A percentile compares a stretch with the other conserved stretches of the same genome.
phyloP scores from a whole-genome alignment of 306 rosid species.

The Purshia tridentata region DNA sequence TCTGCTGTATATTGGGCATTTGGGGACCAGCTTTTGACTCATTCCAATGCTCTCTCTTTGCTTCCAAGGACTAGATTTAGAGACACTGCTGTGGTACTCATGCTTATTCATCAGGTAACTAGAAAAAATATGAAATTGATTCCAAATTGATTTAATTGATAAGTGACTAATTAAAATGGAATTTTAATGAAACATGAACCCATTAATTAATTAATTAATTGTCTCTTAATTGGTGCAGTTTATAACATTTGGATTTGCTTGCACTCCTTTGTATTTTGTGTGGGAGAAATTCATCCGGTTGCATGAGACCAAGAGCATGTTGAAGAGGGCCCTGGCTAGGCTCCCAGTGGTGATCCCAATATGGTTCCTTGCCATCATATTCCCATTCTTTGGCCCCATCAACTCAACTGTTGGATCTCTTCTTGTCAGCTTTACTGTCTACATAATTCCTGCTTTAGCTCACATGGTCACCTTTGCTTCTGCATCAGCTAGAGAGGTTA shows the following conservation, averaged over 20 bases:
- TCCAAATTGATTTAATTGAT: not conserved
- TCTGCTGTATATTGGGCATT: constrained; percentile 94
- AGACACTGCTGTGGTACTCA: constrained; percentile 82
- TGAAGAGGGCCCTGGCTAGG: constrained; percentile 75
- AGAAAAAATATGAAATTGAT: not conserved
- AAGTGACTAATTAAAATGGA: not conserved
- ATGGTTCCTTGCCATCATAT: constrained; percentile 91
- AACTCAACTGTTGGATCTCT: constrained; percentile 97
- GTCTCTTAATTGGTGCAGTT: constrained; percentile 48
- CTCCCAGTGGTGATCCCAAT: constrained; percentile 95
- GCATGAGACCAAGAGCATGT: constrained; percentile 82
- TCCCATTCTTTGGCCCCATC: constrained; percentile 98
- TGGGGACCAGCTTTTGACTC: constrained; percentile 87
- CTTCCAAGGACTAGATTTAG: constrained; percentile 76
- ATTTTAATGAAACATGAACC: too few species aligned
- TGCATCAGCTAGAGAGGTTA: constrained; percentile 79
- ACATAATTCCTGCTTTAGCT: constrained; percentile 94
- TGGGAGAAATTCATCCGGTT: constrained; percentile 91
- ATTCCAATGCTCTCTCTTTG: constrained; percentile 84
- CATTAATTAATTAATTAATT: not conserved
- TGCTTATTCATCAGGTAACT: constrained; percentile 95
- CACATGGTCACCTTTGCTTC: constrained; percentile 94
- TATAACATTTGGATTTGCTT: constrained; percentile 97
- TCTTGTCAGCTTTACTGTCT: constrained; percentile 96
- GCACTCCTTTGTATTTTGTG: constrained; percentile 95